Conservation (phyloP, 768 basidiomycete species). For the Hydnum rufescens region DNA sequence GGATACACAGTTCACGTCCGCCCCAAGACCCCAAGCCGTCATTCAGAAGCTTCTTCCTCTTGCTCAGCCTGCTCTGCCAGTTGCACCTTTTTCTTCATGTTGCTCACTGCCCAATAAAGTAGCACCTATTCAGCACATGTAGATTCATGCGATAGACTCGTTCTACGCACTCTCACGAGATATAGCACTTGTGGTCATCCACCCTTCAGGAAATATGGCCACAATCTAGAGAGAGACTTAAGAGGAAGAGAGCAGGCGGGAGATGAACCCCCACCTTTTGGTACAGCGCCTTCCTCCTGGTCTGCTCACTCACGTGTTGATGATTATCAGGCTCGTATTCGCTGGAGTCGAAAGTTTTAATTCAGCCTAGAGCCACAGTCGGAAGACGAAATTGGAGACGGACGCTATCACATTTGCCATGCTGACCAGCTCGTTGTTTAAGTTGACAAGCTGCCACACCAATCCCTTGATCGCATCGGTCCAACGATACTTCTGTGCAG, state of each 20-base stretch:
- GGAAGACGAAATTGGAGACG: constrained; percentile 5
- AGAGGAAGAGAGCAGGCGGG: not conserved
- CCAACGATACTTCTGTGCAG: constrained; percentile 56
- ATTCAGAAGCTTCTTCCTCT: not conserved
- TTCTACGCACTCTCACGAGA: constrained; percentile 54
- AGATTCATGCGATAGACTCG: too few relatives aligned
- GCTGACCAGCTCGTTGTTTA: constrained; percentile 70
- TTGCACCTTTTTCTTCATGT: constrained; percentile 1
- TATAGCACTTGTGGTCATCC: constrained; percentile 74
- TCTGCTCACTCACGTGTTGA: constrained; percentile 53
- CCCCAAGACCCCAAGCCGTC: too few relatives aligned
- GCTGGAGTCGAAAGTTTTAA: constrained; percentile 1
- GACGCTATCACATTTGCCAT: constrained; percentile 21
- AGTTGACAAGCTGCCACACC: constrained; percentile 60
- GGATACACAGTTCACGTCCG: too few relatives aligned
- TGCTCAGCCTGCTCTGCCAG: constrained; percentile 1
- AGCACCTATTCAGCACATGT: not conserved
- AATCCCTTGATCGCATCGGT: constrained; percentile 63
- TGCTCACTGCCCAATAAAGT: not conserved
- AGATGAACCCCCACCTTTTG: constrained; percentile 33
- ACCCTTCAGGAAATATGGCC: constrained; percentile 59
- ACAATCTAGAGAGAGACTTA: constrained; percentile 36
- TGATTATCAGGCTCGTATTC: constrained; percentile 7
- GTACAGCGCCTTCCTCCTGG: constrained; percentile 58
- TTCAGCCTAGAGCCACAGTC: not conserved